A percentile compares a stretch with the other conserved stretches of the same genome.
phyloP scores from a whole-genome alignment of 768 basidiomycete genomes.

The Chalciporus piperatus region DNA sequence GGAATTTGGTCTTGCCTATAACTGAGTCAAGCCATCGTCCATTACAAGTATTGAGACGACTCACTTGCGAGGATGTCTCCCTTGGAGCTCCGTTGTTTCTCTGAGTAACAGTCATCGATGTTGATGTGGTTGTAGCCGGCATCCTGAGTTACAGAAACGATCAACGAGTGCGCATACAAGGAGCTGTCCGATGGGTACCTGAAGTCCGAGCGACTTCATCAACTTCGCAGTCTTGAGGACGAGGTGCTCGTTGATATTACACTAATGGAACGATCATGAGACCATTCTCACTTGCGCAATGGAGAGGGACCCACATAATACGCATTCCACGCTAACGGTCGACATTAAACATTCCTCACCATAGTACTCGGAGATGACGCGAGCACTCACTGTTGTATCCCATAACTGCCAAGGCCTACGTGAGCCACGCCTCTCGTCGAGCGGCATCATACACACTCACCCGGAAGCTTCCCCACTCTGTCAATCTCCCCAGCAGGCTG shows the following conservation, averaged over 20 bases:
- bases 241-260: conserved; percentile 54
- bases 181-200: conserved; percentile 33
- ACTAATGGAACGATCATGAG: conserved; percentile 34
- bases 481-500: conserved; percentile 4
- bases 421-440: neutral
- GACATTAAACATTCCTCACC: conserved; percentile 3
- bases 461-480: conserved; percentile 36
- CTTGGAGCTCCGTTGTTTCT: conserved; percentile 46
- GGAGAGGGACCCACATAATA: conserved; percentile 45
- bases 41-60: neutral
- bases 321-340: conserved; percentile 60
- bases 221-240: conserved; percentile 48
- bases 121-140: conserved; percentile 59
- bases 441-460: conserved; percentile 17
- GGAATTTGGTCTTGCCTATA: conserved; percentile 49
- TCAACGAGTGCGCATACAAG: neutral
- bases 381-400: conserved; percentile 58
- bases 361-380: neutral
- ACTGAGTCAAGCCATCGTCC: neutral
- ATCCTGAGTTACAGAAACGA: conserved; percentile 36
- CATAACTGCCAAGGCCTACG: conserved; percentile 39
- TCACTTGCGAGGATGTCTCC: conserved; percentile 60
- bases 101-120: conserved; percentile 65
- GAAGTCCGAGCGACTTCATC: conserved; percentile 51
- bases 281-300: neutral